Evolutionary conservation across 495 filamentous ascomycete genomes (phyloP), one percentile per base, ranked within the genome.

Genomic region (Physcia stellaris): DNA sequence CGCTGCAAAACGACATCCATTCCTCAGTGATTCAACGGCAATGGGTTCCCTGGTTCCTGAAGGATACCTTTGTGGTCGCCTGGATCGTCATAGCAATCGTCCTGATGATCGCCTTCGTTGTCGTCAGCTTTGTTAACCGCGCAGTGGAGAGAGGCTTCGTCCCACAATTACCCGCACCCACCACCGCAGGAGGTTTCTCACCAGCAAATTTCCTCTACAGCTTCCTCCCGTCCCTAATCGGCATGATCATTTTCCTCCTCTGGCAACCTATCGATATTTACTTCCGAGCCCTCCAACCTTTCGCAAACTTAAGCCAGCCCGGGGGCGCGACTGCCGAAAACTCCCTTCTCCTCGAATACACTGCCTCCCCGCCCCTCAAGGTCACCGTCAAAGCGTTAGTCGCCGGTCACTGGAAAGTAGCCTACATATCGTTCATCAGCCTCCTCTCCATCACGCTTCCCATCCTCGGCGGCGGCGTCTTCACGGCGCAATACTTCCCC

Each of bases 131-230:
- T 52, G 65, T 88, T 42, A 70, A 79, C 32, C 67, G 73, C 28
- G 77, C 72, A 6, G 61, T 84, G 30, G 51, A 63, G 19, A 54
- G 61, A 9, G 86, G 85, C 19, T 94, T 92, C 58, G 57, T 65
- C 11, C 85, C 86, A 10, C 58, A 61, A 17, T 57, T 93, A 2
- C 59, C 62, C 4, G 72, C 80, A 0, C 62, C 66, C 1, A 77
- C 83, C 5, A 68, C 66, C 10, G 48, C 59, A 0, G 62, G 60
- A 24, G 83, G 79, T 24, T 94, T 87, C 53, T 90, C 83, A 4
- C 60, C 83, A 6, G 82, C 86, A 32, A 80, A 92, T 57, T 94
- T 94, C 62, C 59, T 92, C 35, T 94, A 83, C 64, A 78, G 75
- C 54, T 90, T 94, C 54, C 45, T 94, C 36, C 86, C 86, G 0